Conservation (phyloP, 1,139 yeast species). For the Petasospora fabianii region DNA sequence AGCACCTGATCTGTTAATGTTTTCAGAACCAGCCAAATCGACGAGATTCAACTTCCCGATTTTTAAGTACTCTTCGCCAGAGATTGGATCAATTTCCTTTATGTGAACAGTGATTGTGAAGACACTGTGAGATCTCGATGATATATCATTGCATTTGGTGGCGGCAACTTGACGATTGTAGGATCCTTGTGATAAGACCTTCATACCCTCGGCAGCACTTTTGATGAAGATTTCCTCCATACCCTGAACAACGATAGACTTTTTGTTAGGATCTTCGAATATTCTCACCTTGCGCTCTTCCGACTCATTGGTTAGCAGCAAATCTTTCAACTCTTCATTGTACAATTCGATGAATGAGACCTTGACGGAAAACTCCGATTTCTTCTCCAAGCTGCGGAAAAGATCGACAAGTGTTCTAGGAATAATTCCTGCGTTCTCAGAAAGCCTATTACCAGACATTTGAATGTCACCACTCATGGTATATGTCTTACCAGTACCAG, state of each 20-base stretch:
- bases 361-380: conserved; percentile 51
- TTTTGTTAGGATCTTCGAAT: conserved; percentile 39
- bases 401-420: conserved; percentile 60
- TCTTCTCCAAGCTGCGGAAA: conserved; percentile 42
- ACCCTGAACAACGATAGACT: conserved; percentile 46
- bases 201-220: conserved; percentile 51
- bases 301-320: conserved; percentile 57
- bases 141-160: conserved; percentile 66
- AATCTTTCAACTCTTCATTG: conserved; percentile 67
- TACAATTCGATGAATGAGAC: conserved; percentile 72
- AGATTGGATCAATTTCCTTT: conserved; percentile 36
- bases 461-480: conserved; percentile 75
- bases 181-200: conserved; percentile 51
- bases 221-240: conserved; percentile 53
- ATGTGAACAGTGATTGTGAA: conserved; percentile 59
- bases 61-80: conserved; percentile 40
- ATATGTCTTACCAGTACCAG: conserved; percentile 77
- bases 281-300: conserved; percentile 44
- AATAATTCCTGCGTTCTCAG: conserved; percentile 73
- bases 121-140: conserved; percentile 73
- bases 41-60: conserved; percentile 72
- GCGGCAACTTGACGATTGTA: conserved; percentile 55
- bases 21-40: conserved; percentile 88
- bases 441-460: conserved; percentile 56
- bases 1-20: conserved; percentile 77